Conservation (phyloP, 2,329 filamentous ascomycete genomes). For the Ploettnerulaceae sp. region DNA sequence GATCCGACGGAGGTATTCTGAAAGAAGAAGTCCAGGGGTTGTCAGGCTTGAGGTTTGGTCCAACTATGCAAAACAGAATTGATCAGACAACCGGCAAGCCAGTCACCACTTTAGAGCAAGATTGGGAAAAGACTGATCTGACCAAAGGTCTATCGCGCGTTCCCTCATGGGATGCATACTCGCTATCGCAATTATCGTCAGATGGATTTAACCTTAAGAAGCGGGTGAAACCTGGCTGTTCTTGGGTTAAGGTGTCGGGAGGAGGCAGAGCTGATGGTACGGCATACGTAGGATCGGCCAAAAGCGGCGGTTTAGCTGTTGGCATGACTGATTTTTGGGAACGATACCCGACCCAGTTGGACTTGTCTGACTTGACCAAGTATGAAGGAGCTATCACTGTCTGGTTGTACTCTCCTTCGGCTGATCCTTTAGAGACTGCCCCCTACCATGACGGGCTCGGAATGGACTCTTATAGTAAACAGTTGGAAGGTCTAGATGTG, state of each 20-base stretch:
- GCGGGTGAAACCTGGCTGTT: conserved; percentile 50
- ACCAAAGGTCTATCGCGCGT: conserved; percentile 48
- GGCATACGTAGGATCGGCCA: conserved; percentile 54
- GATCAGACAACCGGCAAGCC: conserved; percentile 47
- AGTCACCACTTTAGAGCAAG: conserved; percentile 38
- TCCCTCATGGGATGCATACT: conserved; percentile 54
- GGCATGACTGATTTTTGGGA: conserved; percentile 60
- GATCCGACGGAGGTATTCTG: conserved; percentile 50
- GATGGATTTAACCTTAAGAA: conserved; percentile 59
- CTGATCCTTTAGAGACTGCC: conserved; percentile 50
- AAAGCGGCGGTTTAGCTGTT: conserved; percentile 51
- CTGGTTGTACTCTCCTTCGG: conserved; percentile 56
- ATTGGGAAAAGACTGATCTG: conserved; percentile 43
- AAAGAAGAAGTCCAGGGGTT: conserved; percentile 55
- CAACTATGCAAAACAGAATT: conserved; percentile 43
- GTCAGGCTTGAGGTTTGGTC: conserved; percentile 52
- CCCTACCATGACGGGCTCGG: conserved; percentile 55
- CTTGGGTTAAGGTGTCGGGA: conserved; percentile 54
- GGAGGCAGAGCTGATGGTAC: conserved; percentile 52
- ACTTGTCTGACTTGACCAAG: conserved; percentile 46
- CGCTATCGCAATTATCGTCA: conserved; percentile 51
- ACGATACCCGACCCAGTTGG: conserved; percentile 55
- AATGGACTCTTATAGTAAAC: conserved; percentile 49
- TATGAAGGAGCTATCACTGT: conserved; percentile 50
- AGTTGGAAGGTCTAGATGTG: conserved; percentile 56